Percentiles rank a stretch among this genome's conserved stretches.
phyloP scores from a whole-genome alignment of 2,329 filamentous ascomycete genomes.

The Pyrenophora teres region DNA sequence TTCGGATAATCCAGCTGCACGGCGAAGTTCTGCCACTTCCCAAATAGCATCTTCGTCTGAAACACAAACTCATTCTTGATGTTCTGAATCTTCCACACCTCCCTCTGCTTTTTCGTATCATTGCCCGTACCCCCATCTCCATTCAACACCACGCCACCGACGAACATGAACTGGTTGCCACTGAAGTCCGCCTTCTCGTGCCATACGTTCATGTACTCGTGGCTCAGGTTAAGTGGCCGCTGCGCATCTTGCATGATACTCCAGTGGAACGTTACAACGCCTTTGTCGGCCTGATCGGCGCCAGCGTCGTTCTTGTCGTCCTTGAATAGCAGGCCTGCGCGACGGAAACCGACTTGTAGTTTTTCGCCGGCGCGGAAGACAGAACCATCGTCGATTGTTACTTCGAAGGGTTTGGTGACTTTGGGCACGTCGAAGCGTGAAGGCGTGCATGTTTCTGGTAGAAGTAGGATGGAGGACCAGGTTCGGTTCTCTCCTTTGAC shows the following conservation, averaged over 20 bases:
- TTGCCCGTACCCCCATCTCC: slow-evolving; percentile 26
- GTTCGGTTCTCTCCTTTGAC: slow-evolving; percentile 36
- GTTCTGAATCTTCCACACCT: slow-evolving; percentile 30
- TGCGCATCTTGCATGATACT: slow-evolving; percentile 24
- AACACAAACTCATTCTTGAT: slow-evolving; percentile 28
- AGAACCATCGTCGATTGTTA: slow-evolving; percentile 31
- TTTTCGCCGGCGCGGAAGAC: slow-evolving; percentile 26
- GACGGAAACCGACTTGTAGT: slow-evolving; percentile 30
- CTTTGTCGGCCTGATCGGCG: slow-evolving; percentile 26
- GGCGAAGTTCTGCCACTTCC: slow-evolving; percentile 36
- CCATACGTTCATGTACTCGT: slow-evolving; percentile 41
- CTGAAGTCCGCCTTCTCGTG: slow-evolving; percentile 33
- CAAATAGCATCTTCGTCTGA: slow-evolving; percentile 13
- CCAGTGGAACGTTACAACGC: slow-evolving; percentile 36
- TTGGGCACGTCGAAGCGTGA: slow-evolving; percentile 26
- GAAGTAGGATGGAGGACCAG: slow-evolving; percentile 30
- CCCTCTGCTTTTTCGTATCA: slow-evolving; percentile 21
- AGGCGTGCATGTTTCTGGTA: slow-evolving; percentile 12
- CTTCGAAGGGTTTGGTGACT: slow-evolving; percentile 25
- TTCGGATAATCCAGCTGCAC: slow-evolving; percentile 29
- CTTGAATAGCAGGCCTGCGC: slow-evolving; percentile 29
- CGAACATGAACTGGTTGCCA: slow-evolving; percentile 34
- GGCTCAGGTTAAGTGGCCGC: slow-evolving; percentile 28
- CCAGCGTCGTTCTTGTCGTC: slow-evolving; percentile 27
- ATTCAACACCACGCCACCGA: slow-evolving; percentile 25